These are phyloP conservation scores for Pseudozyma hubeiensis DNA, from an alignment of 1,284 basidiomycete species.

Conservation along the genomic window DNA sequence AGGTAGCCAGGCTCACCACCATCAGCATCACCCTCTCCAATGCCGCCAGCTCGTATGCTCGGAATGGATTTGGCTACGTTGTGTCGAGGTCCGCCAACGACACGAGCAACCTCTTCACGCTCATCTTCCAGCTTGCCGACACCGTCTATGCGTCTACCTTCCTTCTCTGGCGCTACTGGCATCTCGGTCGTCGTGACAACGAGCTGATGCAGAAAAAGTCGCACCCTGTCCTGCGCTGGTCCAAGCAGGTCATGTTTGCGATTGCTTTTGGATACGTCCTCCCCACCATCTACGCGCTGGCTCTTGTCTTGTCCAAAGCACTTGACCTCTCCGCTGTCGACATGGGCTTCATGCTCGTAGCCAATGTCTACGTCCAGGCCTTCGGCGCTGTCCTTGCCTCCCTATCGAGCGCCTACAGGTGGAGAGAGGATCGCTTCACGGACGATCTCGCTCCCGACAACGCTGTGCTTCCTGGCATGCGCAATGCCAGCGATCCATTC, in stretches of 20 bases:
- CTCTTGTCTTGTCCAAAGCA: constrained; percentile 34
- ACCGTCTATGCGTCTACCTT: constrained; percentile 41
- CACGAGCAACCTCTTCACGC: constrained; percentile 34
- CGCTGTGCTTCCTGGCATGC: constrained; percentile 39
- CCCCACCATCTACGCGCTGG: constrained; percentile 45
- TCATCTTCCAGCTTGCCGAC: constrained; percentile 51
- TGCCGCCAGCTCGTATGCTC: constrained; percentile 10
- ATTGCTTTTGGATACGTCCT: constrained; percentile 47
- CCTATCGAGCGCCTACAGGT: constrained; percentile 40
- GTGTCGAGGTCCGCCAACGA: constrained; percentile 33
- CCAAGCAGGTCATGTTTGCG: constrained; percentile 44
- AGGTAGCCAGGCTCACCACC: constrained; percentile 41
- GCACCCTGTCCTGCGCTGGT: constrained; percentile 11
- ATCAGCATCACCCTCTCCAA: constrained; percentile 38
- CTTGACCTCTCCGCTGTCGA: constrained; percentile 24
- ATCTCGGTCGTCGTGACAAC: constrained; percentile 40
- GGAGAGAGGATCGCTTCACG: constrained; percentile 54
- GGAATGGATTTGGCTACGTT: constrained; percentile 21
- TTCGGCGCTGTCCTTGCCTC: constrained; percentile 51
- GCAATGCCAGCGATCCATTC: constrained; percentile 22
- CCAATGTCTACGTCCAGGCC: constrained; percentile 53
- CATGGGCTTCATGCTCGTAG: constrained; percentile 55
- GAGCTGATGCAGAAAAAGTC: constrained; percentile 42
- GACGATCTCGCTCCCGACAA: constrained; percentile 42
- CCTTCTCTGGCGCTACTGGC: constrained; percentile 49